These are phyloP conservation scores for Farysia itapuensis DNA, from an alignment of 1,284 basidiomycete species.

Conservation along the genomic window DNA sequence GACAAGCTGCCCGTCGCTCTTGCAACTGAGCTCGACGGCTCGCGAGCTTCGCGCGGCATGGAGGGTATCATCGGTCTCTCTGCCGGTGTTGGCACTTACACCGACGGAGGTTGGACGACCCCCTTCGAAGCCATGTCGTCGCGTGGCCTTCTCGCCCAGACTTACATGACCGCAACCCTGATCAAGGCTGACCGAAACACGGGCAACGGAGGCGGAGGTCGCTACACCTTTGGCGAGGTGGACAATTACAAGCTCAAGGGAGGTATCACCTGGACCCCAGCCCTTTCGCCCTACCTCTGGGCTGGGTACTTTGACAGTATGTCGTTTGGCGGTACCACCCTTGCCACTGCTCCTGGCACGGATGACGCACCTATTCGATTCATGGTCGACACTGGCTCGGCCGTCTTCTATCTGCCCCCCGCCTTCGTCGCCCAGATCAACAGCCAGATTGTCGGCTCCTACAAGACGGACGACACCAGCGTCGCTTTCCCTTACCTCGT, in stretches of 20 bases:
- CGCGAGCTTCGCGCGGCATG: constrained; percentile 38
- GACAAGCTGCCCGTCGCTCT: constrained; percentile 25
- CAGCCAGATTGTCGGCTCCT: constrained; percentile 28
- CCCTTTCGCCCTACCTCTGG: constrained; percentile 34
- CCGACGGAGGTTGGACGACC: constrained; percentile 42
- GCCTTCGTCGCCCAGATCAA: constrained; percentile 31
- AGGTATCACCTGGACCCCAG: constrained; percentile 35
- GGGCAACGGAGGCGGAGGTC: constrained; percentile 42
- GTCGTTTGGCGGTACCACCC: constrained; percentile 22
- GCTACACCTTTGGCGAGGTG: constrained; percentile 42
- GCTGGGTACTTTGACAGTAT: constrained; percentile 36
- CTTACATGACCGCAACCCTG: constrained; percentile 43
- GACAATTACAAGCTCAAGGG: constrained; percentile 26
- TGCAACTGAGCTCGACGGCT: constrained; percentile 29
- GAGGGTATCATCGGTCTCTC: constrained; percentile 44
- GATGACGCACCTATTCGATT: constrained; percentile 17
- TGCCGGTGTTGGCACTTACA: constrained; percentile 15
- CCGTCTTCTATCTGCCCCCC: constrained; percentile 32
- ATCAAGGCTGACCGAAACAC: constrained; percentile 42
- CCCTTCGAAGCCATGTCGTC: constrained; percentile 43
- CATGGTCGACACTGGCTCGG: constrained; percentile 46
- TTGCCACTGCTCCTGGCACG: constrained; percentile 14
- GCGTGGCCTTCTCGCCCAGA: constrained; percentile 24
- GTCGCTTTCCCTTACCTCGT: constrained; percentile 38
- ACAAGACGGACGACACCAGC: constrained; percentile 14